Evolutionary conservation across 306 rosid genomes (phyloP).

Genomic region (Quercus glauca): DNA sequence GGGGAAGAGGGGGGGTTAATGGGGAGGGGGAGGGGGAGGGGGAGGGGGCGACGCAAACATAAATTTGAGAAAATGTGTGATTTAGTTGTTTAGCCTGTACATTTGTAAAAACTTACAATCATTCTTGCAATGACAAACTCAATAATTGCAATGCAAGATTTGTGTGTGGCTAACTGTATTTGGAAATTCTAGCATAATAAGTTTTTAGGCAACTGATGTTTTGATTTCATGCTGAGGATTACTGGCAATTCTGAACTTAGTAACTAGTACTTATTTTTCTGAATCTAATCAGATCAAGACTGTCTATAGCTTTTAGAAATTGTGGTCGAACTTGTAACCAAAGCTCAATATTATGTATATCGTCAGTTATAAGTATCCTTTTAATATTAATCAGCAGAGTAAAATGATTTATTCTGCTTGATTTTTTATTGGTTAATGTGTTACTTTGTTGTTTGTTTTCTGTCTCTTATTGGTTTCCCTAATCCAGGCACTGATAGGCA

Average conservation of each 20-base stretch:
- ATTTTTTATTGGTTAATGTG: conserved; percentile 12
- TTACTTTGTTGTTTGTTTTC: neutral
- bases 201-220: neutral
- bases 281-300: conserved; percentile 5
- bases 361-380: conserved; percentile 5
- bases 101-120: neutral
- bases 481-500: conserved; percentile 45
- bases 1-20: accelerated
- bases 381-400: neutral
- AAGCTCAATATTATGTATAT: conserved; percentile 13
- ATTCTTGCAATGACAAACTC: neutral
- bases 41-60: neutral
- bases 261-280: neutral
- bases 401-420: neutral
- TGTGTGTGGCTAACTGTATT: neutral
- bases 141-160: neutral
- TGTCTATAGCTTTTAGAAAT: neutral
- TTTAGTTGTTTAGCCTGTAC: neutral
- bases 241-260: neutral
- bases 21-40: no score
- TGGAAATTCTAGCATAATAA: neutral
- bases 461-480: conserved; percentile 19
- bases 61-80: neutral
- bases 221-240: neutral
- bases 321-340: conserved; percentile 5